Percentiles rank a stretch among this genome's conserved stretches.
phyloP scores from a whole-genome alignment of 371 early-diverging fungal genomes.

The Rhizomucor miehei region DNA sequence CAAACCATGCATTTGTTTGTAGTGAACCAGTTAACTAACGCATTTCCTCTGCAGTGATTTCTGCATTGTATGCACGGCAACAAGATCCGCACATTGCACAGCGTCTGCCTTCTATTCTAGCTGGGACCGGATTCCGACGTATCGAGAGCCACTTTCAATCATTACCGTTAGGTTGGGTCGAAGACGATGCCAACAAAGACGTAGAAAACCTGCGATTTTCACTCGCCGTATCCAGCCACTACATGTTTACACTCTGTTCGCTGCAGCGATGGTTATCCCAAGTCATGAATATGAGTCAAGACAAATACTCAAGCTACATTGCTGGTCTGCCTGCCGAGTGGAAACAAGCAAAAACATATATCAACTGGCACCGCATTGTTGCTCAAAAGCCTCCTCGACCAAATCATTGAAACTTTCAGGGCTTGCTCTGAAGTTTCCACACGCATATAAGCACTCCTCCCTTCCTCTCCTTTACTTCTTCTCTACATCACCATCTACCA shows the following conservation, averaged over 20 bases:
- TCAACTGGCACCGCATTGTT: constrained; percentile 44
- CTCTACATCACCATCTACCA: no score
- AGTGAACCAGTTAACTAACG: no score
- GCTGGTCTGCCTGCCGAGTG: constrained; percentile 36
- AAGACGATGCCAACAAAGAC: not conserved
- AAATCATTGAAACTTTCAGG: no score
- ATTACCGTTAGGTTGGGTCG: constrained; percentile 42
- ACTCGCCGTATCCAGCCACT: constrained; percentile 21
- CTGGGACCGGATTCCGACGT: constrained; percentile 31
- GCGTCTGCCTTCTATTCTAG: constrained; percentile 43
- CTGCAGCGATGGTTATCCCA: constrained; percentile 36
- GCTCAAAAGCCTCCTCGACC: constrained; percentile 38
- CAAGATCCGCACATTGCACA: constrained; percentile 48
- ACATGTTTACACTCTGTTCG: constrained; percentile 30
- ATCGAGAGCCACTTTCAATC: constrained; percentile 34
- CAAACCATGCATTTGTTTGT: not conserved
- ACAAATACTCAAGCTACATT: constrained; percentile 31
- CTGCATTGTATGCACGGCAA: constrained; percentile 29
- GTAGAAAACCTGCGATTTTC: constrained; percentile 3
- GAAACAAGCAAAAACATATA: constrained; percentile 30
- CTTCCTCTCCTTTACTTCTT: no score
- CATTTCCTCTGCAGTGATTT: constrained; percentile 31
- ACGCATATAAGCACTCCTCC: no score
- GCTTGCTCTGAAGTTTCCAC: no score
- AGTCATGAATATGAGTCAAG: constrained; percentile 24